Evolutionary conservation across 345 rosid species (phyloP), one percentile per base, ranked within the genome.

Genomic region (Linum usitatissimum): DNA sequence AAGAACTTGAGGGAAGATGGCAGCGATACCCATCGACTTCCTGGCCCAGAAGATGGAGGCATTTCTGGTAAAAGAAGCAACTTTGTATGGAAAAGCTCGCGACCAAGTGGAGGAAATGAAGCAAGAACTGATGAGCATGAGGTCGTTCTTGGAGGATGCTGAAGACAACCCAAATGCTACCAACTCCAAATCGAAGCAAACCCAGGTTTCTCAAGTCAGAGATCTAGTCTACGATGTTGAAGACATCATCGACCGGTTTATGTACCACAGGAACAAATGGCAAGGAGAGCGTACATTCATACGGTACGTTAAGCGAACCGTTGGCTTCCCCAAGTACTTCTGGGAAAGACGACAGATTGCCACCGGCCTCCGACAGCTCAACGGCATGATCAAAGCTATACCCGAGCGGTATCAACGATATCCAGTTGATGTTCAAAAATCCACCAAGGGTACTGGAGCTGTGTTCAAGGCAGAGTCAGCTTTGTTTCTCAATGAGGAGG

Each of bases 401-500:
- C 51, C 51, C 5, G 51, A 45, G 51, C 2, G 51, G 51, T 45
- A 45, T 45, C 51, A 45, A 45, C 51, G 51, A 10, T 45, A 45
- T 45, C 51, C 51, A 9, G 51, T 14, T 45, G 51, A 45, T 45
- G 51, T 9, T 14, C 51, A 45, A 45, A 10, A 45, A 45, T 45
- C 51, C 51, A 45, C 13, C 13, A 45, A 45, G 1, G 51, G 51
- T 45, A 0, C 28, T 23, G 51, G 51, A 45, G 51, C 51, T 9
- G 51, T 45, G 51, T 45, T 45, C 5, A 45, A 45, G 6, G 13
- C 51, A 45, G 51, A 45, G 51, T 45, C 59, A 5, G 30, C 65
- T 30, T 56, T 42, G 48, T 62, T 62, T 53, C 14, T 62, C 23
- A 5, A 21, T 6, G 53, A 48, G 9, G 65, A 9, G 12, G 65